Evolutionary conservation across 345 rosid genomes (phyloP).

Genomic region (Durio zibethinus): DNA sequence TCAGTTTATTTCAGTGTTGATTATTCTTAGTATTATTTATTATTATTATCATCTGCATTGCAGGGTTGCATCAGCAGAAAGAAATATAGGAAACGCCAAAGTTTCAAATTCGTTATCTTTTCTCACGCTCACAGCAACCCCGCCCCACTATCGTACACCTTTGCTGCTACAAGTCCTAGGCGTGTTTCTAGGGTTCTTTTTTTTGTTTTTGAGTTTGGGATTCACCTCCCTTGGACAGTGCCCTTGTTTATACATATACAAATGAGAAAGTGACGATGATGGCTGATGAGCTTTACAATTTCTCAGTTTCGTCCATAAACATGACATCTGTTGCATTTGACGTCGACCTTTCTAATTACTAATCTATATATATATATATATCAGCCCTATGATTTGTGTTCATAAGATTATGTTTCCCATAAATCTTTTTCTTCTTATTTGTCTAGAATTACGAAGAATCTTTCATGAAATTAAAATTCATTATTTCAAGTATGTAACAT

Average conservation of each 20-base stretch:
- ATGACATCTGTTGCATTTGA: not conserved
- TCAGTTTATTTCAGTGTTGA: no score
- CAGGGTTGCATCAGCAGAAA: not conserved
- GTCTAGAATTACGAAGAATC: no score
- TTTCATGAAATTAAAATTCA: no score
- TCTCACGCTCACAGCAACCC: not conserved
- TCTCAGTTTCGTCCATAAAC: not conserved
- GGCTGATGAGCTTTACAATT: not conserved
- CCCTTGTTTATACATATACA: not conserved
- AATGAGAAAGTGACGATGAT: not conserved
- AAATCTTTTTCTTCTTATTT: no score
- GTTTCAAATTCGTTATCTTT: not conserved
- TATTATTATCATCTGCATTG: not conserved
- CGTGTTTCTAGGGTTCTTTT: constrained; percentile 33
- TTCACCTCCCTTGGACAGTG: constrained; percentile 1
- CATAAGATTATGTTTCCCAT: no score
- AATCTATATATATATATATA: no score
- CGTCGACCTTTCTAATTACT: not conserved
- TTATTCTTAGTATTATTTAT: not conserved
- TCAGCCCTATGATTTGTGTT: no score
- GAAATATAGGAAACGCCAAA: not conserved
- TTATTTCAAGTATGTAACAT: no score
- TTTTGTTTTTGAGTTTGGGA: no score
- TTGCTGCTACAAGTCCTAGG: constrained; percentile 22
- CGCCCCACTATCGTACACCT: constrained; percentile 26